Conservation (phyloP, 306 rosid genomes). For the Astragalus glycyphyllos region DNA sequence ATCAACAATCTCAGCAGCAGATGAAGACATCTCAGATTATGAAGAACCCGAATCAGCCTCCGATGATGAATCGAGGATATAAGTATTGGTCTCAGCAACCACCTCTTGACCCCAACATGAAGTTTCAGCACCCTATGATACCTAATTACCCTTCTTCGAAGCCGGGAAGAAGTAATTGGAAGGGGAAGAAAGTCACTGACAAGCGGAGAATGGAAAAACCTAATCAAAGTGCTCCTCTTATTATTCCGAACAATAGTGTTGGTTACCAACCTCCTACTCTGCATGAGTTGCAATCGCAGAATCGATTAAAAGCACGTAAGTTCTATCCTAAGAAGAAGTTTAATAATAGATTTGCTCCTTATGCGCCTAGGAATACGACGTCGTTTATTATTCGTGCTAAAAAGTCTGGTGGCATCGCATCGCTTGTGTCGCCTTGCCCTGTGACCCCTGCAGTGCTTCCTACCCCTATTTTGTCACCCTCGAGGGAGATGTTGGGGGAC, state of each 20-base stretch:
- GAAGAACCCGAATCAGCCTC: conserved; percentile 55
- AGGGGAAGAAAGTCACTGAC: conserved; percentile 70
- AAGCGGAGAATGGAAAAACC: conserved; percentile 71
- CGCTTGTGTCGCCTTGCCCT: conserved; percentile 87
- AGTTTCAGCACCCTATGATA: conserved; percentile 54
- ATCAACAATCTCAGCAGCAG: conserved; percentile 45
- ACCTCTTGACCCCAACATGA: conserved; percentile 54
- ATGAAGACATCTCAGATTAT: conserved; percentile 50
- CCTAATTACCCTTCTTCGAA: conserved; percentile 39
- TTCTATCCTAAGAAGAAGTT: conserved; percentile 89
- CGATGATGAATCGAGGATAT: conserved; percentile 57
- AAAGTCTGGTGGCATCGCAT: conserved; percentile 87
- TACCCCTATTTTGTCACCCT: conserved; percentile 82
- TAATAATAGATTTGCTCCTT: conserved; percentile 83
- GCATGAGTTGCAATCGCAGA: conserved; percentile 83
- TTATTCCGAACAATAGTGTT: conserved; percentile 33
- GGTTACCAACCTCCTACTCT: conserved; percentile 77
- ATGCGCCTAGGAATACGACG: conserved; percentile 93
- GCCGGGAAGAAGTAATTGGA: conserved; percentile 75
- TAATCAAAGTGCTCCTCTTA: conserved; percentile 16
- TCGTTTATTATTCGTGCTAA: conserved; percentile 88
- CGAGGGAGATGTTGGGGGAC: conserved; percentile 86
- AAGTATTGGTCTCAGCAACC: conserved; percentile 59
- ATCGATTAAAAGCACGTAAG: conserved; percentile 84
- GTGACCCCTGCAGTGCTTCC: conserved; percentile 92